Evolutionary conservation across 208 protist species (phyloP), one percentile per base, ranked within the genome.

Genomic region (Trypanosoma cruzi): DNA sequence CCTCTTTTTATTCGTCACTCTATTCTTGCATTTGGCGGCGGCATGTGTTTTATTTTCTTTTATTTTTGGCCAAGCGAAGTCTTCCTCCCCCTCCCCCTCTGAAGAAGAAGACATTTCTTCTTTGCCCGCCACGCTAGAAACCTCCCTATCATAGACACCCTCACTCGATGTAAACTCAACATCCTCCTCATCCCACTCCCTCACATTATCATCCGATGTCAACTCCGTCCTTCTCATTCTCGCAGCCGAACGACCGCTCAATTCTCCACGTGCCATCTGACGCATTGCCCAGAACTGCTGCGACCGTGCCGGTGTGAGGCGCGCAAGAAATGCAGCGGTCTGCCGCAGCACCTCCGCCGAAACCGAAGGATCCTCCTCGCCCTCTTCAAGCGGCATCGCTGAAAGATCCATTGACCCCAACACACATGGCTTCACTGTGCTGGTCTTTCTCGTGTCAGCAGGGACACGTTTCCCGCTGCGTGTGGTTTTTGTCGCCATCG

Each of bases 201-300:
- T 34, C 7, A 50, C 44, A 36, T 64, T 44, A 49, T 62, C 57
- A 37, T 59, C 56, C 11, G 4, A 26, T 36, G 10, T 37, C 20
- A 34, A 34, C 29, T 26, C 20, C 10, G 28, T 68, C 32, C 55
- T 48, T 18, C 5, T 52, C 52, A 28, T 11, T 24, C 71, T 59
- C 0, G 56, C 46, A 6, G 59, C 56, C 6, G 60, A 58, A 0
- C 29, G 71, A 40, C 29, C 57, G 6, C 2, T 37, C 32, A 31
- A 65, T 58, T 55, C 67, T 14, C 88, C 88, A 28, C 83, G 79
- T 13, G 88, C 88, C 28, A 88, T 81, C 22, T 81, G 69, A 31
- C 88, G 82, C 37, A 88, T 56, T 2, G 68, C 68, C 88, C 88
- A 94, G 67, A 94, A 90, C 26, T 65, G 31, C 40, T 81, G 55